These are phyloP conservation scores for Pythium guiyangense DNA, from an alignment of 352 stramenopile species.

Conservation along the genomic window DNA sequence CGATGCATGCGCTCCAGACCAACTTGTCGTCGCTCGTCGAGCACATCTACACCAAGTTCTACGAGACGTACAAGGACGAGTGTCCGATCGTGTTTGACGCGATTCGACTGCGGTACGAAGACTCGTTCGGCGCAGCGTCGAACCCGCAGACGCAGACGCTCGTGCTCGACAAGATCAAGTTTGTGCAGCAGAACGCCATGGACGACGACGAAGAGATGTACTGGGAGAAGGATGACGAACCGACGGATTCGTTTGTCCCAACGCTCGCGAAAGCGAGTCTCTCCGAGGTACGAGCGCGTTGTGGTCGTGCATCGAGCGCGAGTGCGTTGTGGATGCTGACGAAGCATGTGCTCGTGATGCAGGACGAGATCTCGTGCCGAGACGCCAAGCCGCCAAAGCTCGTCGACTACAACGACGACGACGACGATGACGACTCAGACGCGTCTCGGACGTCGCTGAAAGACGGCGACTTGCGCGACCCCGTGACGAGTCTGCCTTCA, in stretches of 20 bases:
- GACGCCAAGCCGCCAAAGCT: slow-evolving; percentile 46
- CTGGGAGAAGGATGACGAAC: slow-evolving; percentile 69
- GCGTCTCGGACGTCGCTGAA: slow-evolving; percentile 24
- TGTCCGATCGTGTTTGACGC: slow-evolving; percentile 73
- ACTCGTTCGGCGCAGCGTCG: slow-evolving; percentile 31
- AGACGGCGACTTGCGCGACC: slow-evolving; percentile 26
- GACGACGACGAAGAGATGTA: slow-evolving; percentile 79
- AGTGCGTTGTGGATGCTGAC: background rate
- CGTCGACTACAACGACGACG: slow-evolving; percentile 68
- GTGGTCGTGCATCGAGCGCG: background rate
- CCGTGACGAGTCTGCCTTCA: slow-evolving; percentile 12
- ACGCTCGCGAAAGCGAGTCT: slow-evolving; percentile 32
- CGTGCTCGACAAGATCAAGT: slow-evolving; percentile 36
- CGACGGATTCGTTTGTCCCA: slow-evolving; percentile 27
- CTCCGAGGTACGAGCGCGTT: slow-evolving; percentile 31
- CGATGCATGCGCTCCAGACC: slow-evolving; percentile 18
- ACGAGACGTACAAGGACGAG: slow-evolving; percentile 60
- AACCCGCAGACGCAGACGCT: slow-evolving; percentile 12
- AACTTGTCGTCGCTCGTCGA: slow-evolving; percentile 70
- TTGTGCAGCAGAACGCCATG: slow-evolving; percentile 50
- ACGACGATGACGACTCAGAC: slow-evolving; percentile 59
- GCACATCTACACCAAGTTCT: slow-evolving; percentile 80
- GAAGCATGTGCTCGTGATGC: slow-evolving; percentile 4
- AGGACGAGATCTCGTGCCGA: slow-evolving; percentile 44
- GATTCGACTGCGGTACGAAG: slow-evolving; percentile 51